Evolutionary conservation across 2,329 filamentous ascomycete genomes (phyloP).

Genomic region (Neopestalotiopsis sp.): DNA sequence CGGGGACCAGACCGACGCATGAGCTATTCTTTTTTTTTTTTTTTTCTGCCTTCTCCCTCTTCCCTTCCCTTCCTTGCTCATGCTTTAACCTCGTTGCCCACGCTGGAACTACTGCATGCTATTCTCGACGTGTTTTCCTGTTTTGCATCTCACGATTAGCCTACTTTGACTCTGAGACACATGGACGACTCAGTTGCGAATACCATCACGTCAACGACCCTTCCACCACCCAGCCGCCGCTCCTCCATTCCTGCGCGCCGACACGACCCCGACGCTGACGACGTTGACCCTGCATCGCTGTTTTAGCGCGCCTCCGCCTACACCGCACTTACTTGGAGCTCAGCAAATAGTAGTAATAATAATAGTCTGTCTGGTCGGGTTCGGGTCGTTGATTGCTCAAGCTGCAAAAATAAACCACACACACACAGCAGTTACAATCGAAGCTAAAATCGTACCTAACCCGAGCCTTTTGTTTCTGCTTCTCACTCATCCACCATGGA

Average conservation of each 20-base stretch:
- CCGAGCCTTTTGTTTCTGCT: not conserved
- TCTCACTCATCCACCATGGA: conserved; percentile 15
- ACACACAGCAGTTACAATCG: not conserved
- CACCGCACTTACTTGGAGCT: not conserved
- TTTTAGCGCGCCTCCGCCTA: conserved; percentile 7
- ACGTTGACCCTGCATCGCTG: not conserved
- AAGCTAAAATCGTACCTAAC: conserved; percentile 2
- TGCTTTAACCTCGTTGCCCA: not conserved
- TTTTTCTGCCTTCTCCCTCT: not conserved
- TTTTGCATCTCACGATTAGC: not conserved
- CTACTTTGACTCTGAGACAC: not conserved
- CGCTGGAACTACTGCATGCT: not conserved
- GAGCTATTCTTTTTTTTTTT: conserved; percentile 3
- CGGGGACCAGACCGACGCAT: not conserved
- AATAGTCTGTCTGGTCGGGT: too few relatives aligned
- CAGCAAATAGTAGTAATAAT: not conserved
- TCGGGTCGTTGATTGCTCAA: not conserved
- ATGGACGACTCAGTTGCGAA: not conserved
- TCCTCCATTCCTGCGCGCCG: not conserved
- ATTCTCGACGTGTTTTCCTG: not conserved
- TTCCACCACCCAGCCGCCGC: not conserved
- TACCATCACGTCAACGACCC: not conserved
- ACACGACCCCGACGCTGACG: conserved; percentile 3
- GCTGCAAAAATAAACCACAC: not conserved
- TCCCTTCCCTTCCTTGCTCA: not conserved